Base-by-base conservation (phyloP, 176 grass and related monocot species). In the Triticum monococcum region DNA sequence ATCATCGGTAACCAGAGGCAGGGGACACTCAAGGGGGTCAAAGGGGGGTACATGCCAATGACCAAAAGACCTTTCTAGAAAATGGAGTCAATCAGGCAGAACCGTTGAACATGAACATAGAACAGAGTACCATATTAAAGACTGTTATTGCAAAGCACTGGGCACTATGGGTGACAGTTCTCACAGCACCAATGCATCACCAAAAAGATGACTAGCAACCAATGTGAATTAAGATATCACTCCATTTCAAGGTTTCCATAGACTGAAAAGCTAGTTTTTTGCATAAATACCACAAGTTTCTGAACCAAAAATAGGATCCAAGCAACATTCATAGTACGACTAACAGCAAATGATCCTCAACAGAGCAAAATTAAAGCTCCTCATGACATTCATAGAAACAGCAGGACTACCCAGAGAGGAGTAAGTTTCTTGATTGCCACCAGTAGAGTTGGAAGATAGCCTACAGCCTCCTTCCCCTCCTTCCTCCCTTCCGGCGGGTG, bases 401-500 rank as follows among this genome's bases (percentile, higher is more conserved):
- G 65, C 32, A 79, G 7, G 64, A 45, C 56, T 23, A 79, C 73
- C 52, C 17, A 79, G 3, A 60, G 77, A 72, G 65, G 72, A 77
- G 48, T 30, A 79, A 12, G 75, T 66, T 73, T 56, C 72, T 79
- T 72, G 32, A 83, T 79, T 31, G 89, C 75, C 43, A 74, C 8
- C 5, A 77, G 43, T 60, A 20, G 5, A 17, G 75, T 48, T 30
- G 25, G 18, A 45, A 43, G 52, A 61, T 68, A 65, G 37, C 60
- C 38, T 88, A 91, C 59, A 94, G 88, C 84, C 92, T 97, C 74
- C 95, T 92, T 77, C 95, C 92, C 86, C 92, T 97, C 89, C 92
- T 89, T 75, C 92, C 92, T 81, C 92, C 95, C 90, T 94, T 97
- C 89, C 95, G 89, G 81, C 88, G 95, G 5, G 90, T 94, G 88